Evolutionary conservation across 2,329 filamentous ascomycete species (phyloP).

Genomic region (Microdochium nivale): DNA sequence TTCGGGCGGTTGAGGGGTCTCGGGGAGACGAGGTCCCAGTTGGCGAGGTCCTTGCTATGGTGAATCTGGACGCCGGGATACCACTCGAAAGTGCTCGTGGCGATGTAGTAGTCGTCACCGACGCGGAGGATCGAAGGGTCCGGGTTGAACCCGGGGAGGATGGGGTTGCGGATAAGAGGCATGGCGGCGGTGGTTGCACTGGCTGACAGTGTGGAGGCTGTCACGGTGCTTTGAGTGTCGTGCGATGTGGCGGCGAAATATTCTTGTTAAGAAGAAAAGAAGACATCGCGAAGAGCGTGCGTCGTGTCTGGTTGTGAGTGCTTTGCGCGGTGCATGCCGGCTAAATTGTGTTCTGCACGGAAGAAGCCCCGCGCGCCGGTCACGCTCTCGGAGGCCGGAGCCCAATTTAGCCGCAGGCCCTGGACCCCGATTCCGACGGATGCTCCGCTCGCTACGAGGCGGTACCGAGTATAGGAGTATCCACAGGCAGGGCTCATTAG

Average conservation of each 20-base stretch:
- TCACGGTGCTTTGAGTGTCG: not conserved
- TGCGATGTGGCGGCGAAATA: not conserved
- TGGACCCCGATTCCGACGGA: not conserved
- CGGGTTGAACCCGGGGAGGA: conserved; percentile 47
- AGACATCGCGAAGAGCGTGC: too few species aligned
- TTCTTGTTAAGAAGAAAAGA: too few species aligned
- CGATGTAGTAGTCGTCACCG: conserved; percentile 45
- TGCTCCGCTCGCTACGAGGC: too few species aligned
- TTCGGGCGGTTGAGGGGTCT: conserved; percentile 39
- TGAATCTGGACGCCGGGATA: conserved; percentile 47
- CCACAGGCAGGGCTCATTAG: too few species aligned
- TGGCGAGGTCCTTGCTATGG: conserved; percentile 42
- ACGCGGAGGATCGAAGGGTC: conserved; percentile 46
- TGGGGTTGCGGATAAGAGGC: conserved; percentile 42
- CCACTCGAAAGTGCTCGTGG: conserved; percentile 48
- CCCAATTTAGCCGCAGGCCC: not conserved
- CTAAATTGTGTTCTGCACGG: too few species aligned
- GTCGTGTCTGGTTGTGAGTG: too few species aligned
- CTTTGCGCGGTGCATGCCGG: too few species aligned
- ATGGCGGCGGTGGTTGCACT: conserved; percentile 17
- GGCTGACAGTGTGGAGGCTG: not conserved
- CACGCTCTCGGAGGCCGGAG: not conserved
- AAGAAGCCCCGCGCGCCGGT: not conserved
- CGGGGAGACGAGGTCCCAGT: conserved; percentile 34
- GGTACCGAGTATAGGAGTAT: too few species aligned